Evolutionary conservation across 2,329 filamentous ascomycete species (phyloP), one percentile per base, ranked within the genome.

Genomic region (Talaromyces sp.): DNA sequence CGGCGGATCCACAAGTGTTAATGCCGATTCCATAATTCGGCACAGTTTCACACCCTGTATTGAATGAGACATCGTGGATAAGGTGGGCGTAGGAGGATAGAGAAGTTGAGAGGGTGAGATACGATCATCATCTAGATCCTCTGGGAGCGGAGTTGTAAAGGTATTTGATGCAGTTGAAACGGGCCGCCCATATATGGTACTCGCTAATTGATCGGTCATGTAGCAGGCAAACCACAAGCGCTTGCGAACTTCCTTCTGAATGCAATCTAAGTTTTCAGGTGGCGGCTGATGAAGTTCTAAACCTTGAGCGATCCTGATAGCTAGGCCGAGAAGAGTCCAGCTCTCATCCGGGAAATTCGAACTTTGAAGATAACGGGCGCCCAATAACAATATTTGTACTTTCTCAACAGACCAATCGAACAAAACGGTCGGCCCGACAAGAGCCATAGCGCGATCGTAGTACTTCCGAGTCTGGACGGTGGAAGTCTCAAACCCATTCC

Each of bases 151-250:
- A 18, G 62, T 64, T 8, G 58, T 42, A 48, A 64, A 64, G 0
- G 62, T 64, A 12, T 25, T 54, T 21, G 62, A 64, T 11, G 62
- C 52, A n/a, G 62, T 64, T 21, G 54, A 46, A n/a, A 60, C 58
- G 37, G 62, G 62, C 14, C 58, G 62, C 21, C 58, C 62, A 42
- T 61, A 64, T 33, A 64, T 64, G 21, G 58, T 39, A 60, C 62
- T 61, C 25, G 59, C 46, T 25, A 61, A 46, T 54, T 64, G 62
- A 58, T 64, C 62, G 9, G 62, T 64, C 18, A 23, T 37, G 40
- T 64, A 64, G 21, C 62, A 64, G 6, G 62, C 62, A 58, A 61
- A 64, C 62, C 62, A 64, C n/a, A 64, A 18, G 31, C 62, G 62
- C 35, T 64, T 64, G 16, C 62, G 58, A 9, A 64, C 58, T 54